Percentiles rank a stretch among this genome's conserved stretches.
Evolutionary conservation across 768 basidiomycete genomes (phyloP).

Genomic region (Hysterangium stoloniferum): DNA sequence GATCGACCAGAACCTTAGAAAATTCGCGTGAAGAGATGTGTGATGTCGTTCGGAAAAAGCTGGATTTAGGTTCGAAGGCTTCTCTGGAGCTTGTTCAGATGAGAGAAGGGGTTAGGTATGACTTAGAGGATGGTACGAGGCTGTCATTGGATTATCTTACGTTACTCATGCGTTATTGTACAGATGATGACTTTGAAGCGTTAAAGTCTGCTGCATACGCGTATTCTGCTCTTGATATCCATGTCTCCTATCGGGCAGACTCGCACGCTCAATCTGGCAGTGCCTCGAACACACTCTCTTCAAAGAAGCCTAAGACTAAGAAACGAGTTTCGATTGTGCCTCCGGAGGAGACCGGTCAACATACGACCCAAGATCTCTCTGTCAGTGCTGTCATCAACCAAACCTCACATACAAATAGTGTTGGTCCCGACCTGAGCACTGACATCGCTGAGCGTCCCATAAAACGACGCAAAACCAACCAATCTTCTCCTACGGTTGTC

Average conservation of each 20-base stretch:
- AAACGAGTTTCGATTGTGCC: no score
- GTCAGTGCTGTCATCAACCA: no score
- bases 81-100: constrained; percentile 41
- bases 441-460: no score
- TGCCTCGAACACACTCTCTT: no score
- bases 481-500: constrained; percentile 10
- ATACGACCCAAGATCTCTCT: no score
- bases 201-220: constrained; percentile 43
- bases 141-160: constrained; percentile 3
- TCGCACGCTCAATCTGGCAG: no score
- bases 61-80: constrained; percentile 37
- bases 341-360: no score
- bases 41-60: constrained; percentile 51
- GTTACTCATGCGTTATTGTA: background rate
- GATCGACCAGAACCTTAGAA: constrained; percentile 33
- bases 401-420: no score
- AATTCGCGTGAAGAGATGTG: constrained; percentile 51
- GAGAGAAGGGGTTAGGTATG: constrained; percentile 44
- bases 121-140: constrained; percentile 67
- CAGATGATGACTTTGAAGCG: constrained; percentile 78
- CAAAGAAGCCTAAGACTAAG: no score
- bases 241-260: constrained; percentile 26
- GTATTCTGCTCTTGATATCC: constrained; percentile 16
- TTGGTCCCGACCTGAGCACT: no score
- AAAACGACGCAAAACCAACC: no score